These are phyloP conservation scores for Phytomonas sp. DNA, from an alignment of 208 protist genomes.

Conservation along the genomic window DNA sequence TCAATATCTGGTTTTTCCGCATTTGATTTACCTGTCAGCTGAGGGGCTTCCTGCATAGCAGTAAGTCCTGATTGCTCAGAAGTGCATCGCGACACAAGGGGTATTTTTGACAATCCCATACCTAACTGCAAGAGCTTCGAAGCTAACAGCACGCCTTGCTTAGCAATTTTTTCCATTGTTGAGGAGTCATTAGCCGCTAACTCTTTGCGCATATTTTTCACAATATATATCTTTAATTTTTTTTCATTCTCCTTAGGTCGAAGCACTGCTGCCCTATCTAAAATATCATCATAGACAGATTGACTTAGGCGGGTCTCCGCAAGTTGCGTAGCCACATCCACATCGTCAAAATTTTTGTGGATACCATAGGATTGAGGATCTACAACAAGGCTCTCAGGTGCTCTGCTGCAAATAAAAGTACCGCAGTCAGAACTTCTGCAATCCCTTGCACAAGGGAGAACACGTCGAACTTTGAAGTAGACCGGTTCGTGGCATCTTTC, in stretches of 20 bases:
- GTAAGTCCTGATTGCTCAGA: not conserved
- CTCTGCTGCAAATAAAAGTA: slow-evolving; percentile 17
- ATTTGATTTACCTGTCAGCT: not conserved
- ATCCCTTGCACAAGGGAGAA: slow-evolving; percentile 25
- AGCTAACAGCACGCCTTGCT: not conserved
- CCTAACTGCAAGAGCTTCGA: not conserved
- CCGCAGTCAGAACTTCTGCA: slow-evolving; percentile 63
- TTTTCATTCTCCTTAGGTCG: slow-evolving; percentile 18
- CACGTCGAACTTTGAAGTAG: slow-evolving; percentile 46
- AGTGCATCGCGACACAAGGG: not conserved
- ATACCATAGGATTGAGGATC: slow-evolving; percentile 43
- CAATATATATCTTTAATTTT: not conserved
- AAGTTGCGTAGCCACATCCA: slow-evolving; percentile 48
- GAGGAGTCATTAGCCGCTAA: not conserved
- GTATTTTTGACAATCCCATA: not conserved
- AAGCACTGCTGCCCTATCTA: slow-evolving; percentile 40
- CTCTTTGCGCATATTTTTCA: not conserved
- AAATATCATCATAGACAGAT: slow-evolving; percentile 76
- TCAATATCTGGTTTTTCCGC: not conserved
- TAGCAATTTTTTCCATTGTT: not conserved
- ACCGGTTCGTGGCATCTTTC: slow-evolving; percentile 52
- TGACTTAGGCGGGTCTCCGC: slow-evolving; percentile 39
- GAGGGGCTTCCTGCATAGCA: not conserved
- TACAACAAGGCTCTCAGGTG: slow-evolving; percentile 8
- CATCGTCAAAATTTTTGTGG: slow-evolving; percentile 29